phyloP scores from a whole-genome alignment of 768 basidiomycete genomes.

The Xerocomellus amylosporus region DNA sequence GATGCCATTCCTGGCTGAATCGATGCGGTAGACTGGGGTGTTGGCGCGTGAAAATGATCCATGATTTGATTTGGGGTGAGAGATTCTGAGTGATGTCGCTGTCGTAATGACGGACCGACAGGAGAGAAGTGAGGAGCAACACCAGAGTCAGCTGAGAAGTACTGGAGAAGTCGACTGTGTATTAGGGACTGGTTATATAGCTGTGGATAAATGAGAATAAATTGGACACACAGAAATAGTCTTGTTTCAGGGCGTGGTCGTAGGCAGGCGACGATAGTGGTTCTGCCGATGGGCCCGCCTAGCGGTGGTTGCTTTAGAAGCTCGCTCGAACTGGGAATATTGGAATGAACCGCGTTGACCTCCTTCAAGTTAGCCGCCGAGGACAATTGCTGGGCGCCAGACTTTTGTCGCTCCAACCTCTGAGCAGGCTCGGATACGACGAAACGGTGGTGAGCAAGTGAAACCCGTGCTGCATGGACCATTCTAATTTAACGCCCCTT shows the following conservation, averaged over 20 bases:
- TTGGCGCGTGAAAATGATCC: conserved; percentile 24
- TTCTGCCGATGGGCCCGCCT: conserved; percentile 1
- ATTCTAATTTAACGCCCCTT: neutral
- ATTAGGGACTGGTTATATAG: conserved; percentile 8
- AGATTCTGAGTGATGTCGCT: neutral
- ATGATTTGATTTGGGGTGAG: conserved; percentile 16
- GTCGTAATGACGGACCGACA: neutral
- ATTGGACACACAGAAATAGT: conserved; percentile 12
- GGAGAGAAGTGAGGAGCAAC: neutral
- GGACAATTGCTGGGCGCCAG: neutral
- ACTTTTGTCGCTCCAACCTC: neutral
- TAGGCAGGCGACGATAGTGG: neutral
- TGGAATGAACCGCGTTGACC: conserved; percentile 2
- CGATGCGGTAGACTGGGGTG: conserved; percentile 17
- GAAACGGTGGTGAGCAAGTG: neutral
- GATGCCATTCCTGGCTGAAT: conserved; percentile 14
- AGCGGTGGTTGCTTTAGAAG: conserved; percentile 11
- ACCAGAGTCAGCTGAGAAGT: conserved; percentile 1
- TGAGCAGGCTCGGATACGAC: neutral
- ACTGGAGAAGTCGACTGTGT: neutral
- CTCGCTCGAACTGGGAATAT: conserved; percentile 14
- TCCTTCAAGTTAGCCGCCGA: conserved; percentile 10
- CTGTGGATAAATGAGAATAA: neutral
- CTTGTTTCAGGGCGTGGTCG: conserved; percentile 11
- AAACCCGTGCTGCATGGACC: neutral